Conservation (phyloP, 129 eudicot genomes). For the carrot (Daucus carota) region DNA sequence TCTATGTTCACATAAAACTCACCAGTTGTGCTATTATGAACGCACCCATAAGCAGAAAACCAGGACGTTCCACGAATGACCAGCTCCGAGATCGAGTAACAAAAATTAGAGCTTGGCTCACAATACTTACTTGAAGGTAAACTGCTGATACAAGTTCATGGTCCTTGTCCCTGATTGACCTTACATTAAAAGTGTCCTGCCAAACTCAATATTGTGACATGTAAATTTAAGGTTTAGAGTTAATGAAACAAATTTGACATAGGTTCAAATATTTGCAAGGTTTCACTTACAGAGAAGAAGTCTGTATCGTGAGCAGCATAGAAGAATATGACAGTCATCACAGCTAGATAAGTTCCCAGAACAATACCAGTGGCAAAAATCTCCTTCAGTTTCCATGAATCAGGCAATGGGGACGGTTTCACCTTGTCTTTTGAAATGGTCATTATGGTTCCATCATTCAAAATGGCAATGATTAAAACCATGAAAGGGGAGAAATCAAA, state of each 20-base stretch:
- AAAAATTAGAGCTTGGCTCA: constrained; percentile 90
- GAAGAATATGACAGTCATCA: constrained; percentile 84
- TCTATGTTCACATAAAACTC: constrained; percentile 10
- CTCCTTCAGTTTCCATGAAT: constrained; percentile 81
- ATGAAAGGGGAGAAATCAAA: constrained; percentile 87
- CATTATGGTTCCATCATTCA: constrained; percentile 91
- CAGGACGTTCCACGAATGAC: constrained; percentile 77
- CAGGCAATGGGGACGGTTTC: constrained; percentile 80
- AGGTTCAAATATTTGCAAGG: not conserved
- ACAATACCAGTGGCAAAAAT: constrained; percentile 80
- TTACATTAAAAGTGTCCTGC: constrained; percentile 59
- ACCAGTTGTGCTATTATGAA: constrained; percentile 72
- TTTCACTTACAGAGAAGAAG: constrained; percentile 46
- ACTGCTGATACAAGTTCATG: constrained; percentile 63
- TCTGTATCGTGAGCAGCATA: constrained; percentile 58
- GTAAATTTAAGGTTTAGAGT: not conserved
- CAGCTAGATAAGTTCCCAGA: constrained; percentile 67
- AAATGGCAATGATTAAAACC: constrained; percentile 78
- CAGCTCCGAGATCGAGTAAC: constrained; percentile 83
- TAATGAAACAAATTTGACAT: too few species aligned
- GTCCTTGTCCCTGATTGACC: constrained; percentile 26
- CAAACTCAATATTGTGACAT: not conserved
- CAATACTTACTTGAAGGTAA: constrained; percentile 83
- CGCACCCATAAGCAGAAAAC: constrained; percentile 55
- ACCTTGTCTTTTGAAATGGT: constrained; percentile 87